phyloP scores from a whole-genome alignment of 805 yeast genomes.

The Candida corydali region DNA sequence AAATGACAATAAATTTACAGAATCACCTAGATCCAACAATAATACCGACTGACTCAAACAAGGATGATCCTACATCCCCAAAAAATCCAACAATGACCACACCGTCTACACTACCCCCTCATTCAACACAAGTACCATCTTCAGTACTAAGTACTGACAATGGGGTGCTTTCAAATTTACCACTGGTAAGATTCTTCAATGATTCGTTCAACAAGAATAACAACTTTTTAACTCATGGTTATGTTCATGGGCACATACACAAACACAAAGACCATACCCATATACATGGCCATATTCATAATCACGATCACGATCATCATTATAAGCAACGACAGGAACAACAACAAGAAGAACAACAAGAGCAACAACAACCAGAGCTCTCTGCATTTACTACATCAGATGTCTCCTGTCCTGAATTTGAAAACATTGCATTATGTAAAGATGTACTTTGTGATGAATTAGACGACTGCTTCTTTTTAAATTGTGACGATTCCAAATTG shows the following conservation, averaged over 20 bases:
- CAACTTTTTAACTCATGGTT: conserved; percentile 37
- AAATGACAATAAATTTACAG: too few relatives aligned
- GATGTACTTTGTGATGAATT: conserved; percentile 40
- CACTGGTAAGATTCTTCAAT: too few relatives aligned
- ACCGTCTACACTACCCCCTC: too few relatives aligned
- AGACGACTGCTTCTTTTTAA: conserved; percentile 39
- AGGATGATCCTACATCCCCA: too few relatives aligned
- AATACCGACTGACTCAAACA: too few relatives aligned
- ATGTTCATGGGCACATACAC: conserved; percentile 68
- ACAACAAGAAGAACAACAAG: neutral
- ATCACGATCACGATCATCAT: conserved; percentile 30
- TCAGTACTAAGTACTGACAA: too few relatives aligned
- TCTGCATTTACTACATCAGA: neutral
- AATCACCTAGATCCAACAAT: too few relatives aligned
- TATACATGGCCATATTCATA: conserved; percentile 67
- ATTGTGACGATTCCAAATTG: conserved; percentile 23
- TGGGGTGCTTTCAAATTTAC: too few relatives aligned
- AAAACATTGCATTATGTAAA: conserved; percentile 29
- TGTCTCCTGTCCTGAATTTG: conserved; percentile 26
- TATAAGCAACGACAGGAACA: conserved; percentile 1
- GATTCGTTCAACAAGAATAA: neutral
- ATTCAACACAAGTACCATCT: too few relatives aligned
- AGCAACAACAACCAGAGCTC: neutral
- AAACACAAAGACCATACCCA: conserved; percentile 58
- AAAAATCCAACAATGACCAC: too few relatives aligned